phyloP scores from a whole-genome alignment of 2,329 filamentous ascomycete genomes.

The Penicillium sp. region DNA sequence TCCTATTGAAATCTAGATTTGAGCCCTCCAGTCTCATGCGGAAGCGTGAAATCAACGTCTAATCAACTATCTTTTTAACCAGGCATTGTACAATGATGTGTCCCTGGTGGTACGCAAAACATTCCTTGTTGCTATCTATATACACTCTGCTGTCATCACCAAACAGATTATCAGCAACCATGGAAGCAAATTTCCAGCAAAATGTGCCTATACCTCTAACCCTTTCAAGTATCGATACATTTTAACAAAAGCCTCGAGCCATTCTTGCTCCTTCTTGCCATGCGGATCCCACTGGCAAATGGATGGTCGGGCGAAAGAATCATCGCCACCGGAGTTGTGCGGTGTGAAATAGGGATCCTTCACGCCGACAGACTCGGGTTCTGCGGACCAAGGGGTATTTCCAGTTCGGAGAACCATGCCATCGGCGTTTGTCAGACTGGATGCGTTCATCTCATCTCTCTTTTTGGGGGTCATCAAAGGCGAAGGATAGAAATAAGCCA shows the following conservation, averaged over 20 bases:
- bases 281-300: constrained; percentile 9
- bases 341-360: constrained; percentile 6
- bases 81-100: neutral
- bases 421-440: neutral
- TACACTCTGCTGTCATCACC: too few relatives aligned
- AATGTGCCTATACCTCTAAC: neutral
- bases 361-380: neutral
- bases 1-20: rapidly evolving
- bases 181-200: too few relatives aligned
- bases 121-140: too few relatives aligned
- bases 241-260: constrained; percentile 19
- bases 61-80: too few relatives aligned
- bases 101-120: neutral
- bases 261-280: constrained; percentile 16
- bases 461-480: neutral
- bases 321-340: neutral
- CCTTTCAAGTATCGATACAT: constrained; percentile 10
- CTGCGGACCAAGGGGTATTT: constrained; percentile 11
- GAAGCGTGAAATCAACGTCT: too few relatives aligned
- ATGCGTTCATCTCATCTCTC: neutral
- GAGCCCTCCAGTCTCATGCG: neutral
- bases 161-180: neutral
- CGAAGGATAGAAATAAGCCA: constrained; percentile 3
- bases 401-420: neutral
- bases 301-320: neutral